Evolutionary conservation across 2,329 filamentous ascomycete genomes (phyloP).

Genomic region (Colletotrichum siamense): DNA sequence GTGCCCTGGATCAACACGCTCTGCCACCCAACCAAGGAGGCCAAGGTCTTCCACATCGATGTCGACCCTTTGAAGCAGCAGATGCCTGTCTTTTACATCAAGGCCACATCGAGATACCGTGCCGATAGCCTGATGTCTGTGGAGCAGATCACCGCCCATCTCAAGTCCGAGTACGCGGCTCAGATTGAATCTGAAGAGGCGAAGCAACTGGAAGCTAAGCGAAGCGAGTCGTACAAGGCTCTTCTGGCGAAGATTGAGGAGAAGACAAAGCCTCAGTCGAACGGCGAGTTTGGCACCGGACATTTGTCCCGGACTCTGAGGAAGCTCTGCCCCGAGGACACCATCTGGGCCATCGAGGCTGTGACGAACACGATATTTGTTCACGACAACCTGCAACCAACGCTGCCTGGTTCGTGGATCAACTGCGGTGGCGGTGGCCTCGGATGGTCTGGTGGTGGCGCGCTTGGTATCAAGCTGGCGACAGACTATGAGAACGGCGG

Average conservation of each 20-base stretch:
- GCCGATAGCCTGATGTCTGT: conserved; percentile 71
- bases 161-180: conserved; percentile 52
- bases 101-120: conserved; percentile 68
- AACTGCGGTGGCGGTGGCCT: conserved; percentile 84
- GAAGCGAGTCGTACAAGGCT: conserved; percentile 63
- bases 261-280: conserved; percentile 60
- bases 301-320: conserved; percentile 37
- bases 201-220: conserved; percentile 53
- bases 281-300: conserved; percentile 56
- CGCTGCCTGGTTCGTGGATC: conserved; percentile 74
- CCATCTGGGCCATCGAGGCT: conserved; percentile 79
- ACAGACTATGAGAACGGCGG: conserved; percentile 48
- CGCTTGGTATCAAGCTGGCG: conserved; percentile 79
- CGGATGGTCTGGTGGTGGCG: conserved; percentile 80
- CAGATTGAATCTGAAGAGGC: conserved; percentile 41
- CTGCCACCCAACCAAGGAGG: conserved; percentile 57
- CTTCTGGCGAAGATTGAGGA: conserved; percentile 65
- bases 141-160: conserved; percentile 70
- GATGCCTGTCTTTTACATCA: conserved; percentile 77
- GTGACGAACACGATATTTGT: conserved; percentile 75
- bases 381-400: conserved; percentile 73
- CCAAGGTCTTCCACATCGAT: conserved; percentile 68
- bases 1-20: conserved; percentile 92
- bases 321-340: conserved; percentile 47
- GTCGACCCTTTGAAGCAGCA: conserved; percentile 72